Conservation (phyloP, 2,329 filamentous ascomycete species). For the Ramularia endophylla region DNA sequence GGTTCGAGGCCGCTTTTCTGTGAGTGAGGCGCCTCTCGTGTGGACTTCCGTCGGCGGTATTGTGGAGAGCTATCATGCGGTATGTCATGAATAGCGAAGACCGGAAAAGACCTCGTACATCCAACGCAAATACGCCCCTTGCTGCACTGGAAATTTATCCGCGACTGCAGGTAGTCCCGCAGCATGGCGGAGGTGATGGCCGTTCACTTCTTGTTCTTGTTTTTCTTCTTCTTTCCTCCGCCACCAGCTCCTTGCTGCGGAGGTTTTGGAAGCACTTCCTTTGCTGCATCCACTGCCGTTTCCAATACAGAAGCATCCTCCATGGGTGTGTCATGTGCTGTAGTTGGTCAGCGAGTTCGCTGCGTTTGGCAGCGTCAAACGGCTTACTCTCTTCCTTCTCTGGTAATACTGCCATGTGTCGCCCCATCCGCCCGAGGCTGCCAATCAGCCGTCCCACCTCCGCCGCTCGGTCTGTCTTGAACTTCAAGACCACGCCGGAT, state of each 20-base stretch:
- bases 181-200: neutral
- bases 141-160: too few species aligned
- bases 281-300: conserved; percentile 15
- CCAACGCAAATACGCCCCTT: too few species aligned
- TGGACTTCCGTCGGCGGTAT: too few species aligned
- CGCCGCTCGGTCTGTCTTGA: conserved; percentile 82
- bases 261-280: conserved; percentile 12
- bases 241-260: conserved; percentile 23
- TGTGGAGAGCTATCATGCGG: too few species aligned
- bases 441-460: conserved; percentile 81
- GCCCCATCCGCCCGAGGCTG: conserved; percentile 68
- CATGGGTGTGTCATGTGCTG: conserved; percentile 28
- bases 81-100: neutral
- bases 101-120: too few species aligned
- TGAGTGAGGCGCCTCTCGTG: too few species aligned
- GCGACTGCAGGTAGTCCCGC: neutral
- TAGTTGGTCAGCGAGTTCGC: conserved; percentile 5
- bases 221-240: conserved; percentile 46
- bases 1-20: too few species aligned
- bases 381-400: conserved; percentile 35
- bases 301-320: conserved; percentile 25
- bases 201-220: conserved; percentile 38
- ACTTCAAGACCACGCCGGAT: conserved; percentile 80
- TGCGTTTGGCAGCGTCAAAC: neutral
- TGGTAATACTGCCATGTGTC: conserved; percentile 50